Base-by-base conservation (phyloP, 2,329 filamentous ascomycete genomes). In the Claviceps pusilla region DNA sequence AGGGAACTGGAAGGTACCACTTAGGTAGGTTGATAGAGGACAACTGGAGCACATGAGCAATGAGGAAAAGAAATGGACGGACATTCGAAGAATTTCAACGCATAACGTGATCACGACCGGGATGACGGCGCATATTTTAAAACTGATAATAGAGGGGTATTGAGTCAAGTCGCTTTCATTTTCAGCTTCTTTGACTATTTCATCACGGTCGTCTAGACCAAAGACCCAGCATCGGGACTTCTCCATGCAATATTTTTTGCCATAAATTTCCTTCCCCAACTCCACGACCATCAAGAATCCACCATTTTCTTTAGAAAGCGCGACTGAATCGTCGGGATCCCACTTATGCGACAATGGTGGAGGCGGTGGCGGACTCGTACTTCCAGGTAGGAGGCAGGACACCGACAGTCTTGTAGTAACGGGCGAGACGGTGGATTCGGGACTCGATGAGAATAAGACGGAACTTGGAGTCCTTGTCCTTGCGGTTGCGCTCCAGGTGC, bases 381-480 rank as follows among this genome's bases (percentile, higher is more conserved):
- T 88, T 90, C 91, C 91, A 97, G 78, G 88, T 97, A 66, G 91
- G 91, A 69, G 91, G 80, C 59, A 85, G 79, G 69, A 84, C 80
- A 72, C 81, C 82, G 70, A 84, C 91, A 73, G 89, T 91, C 87
- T 96, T 97, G 88, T 97, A 98, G 87, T 97, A 97, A 67, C 93
- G 87, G 72, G 89, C 93, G 66, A 98, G 87, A 80, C 93, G 91
- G 87, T 98, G 93, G 77, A 98, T 97, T 78, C 94, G 89, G 73
- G 93, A 97, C 83, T 98, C 93, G 78, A 98, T 95, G 68, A 98
- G 87, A 91, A 98, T 98, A 64, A 98, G 88, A 73, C 93, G 91
- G 88, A 98, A 98, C 83, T 98, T 98, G 82, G 86, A 88, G 83
- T 98, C 93, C 82, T 89, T 95, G 83, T 98, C 93, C 85, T 98